Base-by-base conservation (phyloP, 1,284 basidiomycete species). In the Chondrostereum purpureum region DNA sequence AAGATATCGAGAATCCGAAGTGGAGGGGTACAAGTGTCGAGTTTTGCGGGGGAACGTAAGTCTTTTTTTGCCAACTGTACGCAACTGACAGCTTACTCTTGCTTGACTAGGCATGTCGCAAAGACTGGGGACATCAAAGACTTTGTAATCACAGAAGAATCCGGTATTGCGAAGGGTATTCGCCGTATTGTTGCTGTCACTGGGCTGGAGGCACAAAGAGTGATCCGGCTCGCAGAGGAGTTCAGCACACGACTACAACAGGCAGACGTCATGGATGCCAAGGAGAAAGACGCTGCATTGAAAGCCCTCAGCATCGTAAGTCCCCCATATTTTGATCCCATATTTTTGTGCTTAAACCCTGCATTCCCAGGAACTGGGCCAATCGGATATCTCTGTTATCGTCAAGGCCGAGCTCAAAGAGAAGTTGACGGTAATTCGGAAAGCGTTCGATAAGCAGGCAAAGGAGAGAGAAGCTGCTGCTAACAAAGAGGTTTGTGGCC, bases 151-250 rank as follows among this genome's bases (percentile, higher is more conserved):
- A 85, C 80, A 20, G 95, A 99, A 52, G 96, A 99, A 66, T 88
- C 88, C 5, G 94, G 94, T 39, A 99, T 99, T 55, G 96, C 95
- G 21, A 99, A 98, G 72, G 95, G 95, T 35, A 95, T 97, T 55
- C 86, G 96, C 47, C 83, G 95, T 43, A 85, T 99, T 47, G 85
- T 90, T 37, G 95, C 93, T 14, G 85, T 99, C 31, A 98, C 96
- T 1, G 95, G 95, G 13, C 81, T 93, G 55, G 93, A 98, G 62
- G 95, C 95, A 0, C 77, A 83, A 18, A 83, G 86, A 27, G 92
- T 88, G 3, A 83, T 78, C 5, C 80, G 86, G 22, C 63, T 77
- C 36, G 92, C 90, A 1, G 74, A 80, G 50, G 73, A 76, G 16
- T 75, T 92, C 36, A 73, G 77, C 48, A 67, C 72, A 3, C 77